Base-by-base conservation (phyloP, 1,139 yeast species). In the Meyerozyma carpophila region DNA sequence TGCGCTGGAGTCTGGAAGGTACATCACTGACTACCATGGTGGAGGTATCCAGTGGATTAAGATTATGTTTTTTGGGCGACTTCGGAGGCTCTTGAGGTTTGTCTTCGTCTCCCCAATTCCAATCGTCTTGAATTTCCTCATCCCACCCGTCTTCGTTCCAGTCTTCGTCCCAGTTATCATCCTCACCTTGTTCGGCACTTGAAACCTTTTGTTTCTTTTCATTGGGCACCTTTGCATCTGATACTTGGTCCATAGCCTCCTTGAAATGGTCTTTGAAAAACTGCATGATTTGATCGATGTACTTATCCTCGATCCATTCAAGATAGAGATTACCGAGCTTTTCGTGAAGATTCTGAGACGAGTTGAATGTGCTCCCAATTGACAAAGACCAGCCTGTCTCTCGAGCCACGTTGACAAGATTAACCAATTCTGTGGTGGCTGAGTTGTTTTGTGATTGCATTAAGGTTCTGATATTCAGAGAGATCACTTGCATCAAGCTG, bases 231-330 rank as follows among this genome's bases (percentile, higher is more conserved):
- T 41, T 10, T 21, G 18, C 11, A 6, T 27, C 34, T n/a, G 28
- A 18, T 21, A 9, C 5, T 8, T 37, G 32, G 11, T 27, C 8
- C 14, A 25, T 13, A 20, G 24, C n/a, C 11, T 20, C 36, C n/a
- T 14, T 11, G 10, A 31, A 31, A 31, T 31, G 18, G 2, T 11
- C 34, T 3, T 9, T 46, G 40, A 57, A 60, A 11, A 51, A 49
- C 5, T 42, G 41, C 44, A 67, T 52, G 28, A 65, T 51, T 38
- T 50, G 53, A 37, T 61, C 57, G 21, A 65, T 57, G 41, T 55
- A 61, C 26, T 55, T 57, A 44, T 66, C 66, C 14, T 59, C 45
- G 8, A 62, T 43, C 69, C 73, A 66, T 41, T 67, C 63, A 34
- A 53, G 45, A 46, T 66, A 60, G 36, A 69, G 54, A 11, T 50